Evolutionary conservation across 2,329 filamentous ascomycete genomes (phyloP).

Genomic region (Cylindrodendrum hubeiense): DNA sequence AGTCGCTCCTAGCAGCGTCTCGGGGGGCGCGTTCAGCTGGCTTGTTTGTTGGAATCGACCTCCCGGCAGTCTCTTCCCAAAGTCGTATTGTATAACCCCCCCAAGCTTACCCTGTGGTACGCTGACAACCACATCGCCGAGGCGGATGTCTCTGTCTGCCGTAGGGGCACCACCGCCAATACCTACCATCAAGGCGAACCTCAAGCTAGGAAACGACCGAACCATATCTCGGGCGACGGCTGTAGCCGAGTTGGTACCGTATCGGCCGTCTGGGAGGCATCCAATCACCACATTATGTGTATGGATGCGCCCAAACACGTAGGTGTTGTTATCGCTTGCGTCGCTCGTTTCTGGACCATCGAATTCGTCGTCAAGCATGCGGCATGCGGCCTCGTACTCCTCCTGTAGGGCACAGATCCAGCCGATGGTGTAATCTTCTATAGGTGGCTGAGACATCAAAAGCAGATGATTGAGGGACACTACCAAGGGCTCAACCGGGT

Average conservation of each 20-base stretch:
- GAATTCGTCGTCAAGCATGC: constrained; percentile 18
- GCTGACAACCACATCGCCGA: constrained; percentile 31
- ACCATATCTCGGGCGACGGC: constrained; percentile 5
- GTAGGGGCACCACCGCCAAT: constrained; percentile 28
- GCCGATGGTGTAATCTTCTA: constrained; percentile 12
- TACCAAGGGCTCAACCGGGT: too few species aligned
- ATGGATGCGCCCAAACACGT: constrained; percentile 1
- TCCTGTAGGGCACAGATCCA: constrained; percentile 16
- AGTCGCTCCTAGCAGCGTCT: constrained; percentile 3
- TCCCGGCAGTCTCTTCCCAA: background rate
- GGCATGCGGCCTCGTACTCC: constrained; percentile 9
- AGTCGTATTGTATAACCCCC: constrained; percentile 21
- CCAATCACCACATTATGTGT: constrained; percentile 11
- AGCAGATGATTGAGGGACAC: too few species aligned
- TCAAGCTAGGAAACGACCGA: constrained; percentile 10
- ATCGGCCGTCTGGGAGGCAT: constrained; percentile 8
- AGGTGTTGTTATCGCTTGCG: constrained; percentile 6
- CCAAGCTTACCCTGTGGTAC: background rate
- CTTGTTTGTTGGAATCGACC: constrained; percentile 1
- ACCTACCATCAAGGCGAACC: constrained; percentile 25
- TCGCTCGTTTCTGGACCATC: background rate
- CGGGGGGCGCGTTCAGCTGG: constrained; percentile 13
- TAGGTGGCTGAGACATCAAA: too few species aligned
- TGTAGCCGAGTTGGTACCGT: constrained; percentile 12
- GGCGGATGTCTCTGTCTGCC: constrained; percentile 18